Base-by-base conservation (phyloP, 305 asterid genomes). In the Fraxinus sp. region DNA sequence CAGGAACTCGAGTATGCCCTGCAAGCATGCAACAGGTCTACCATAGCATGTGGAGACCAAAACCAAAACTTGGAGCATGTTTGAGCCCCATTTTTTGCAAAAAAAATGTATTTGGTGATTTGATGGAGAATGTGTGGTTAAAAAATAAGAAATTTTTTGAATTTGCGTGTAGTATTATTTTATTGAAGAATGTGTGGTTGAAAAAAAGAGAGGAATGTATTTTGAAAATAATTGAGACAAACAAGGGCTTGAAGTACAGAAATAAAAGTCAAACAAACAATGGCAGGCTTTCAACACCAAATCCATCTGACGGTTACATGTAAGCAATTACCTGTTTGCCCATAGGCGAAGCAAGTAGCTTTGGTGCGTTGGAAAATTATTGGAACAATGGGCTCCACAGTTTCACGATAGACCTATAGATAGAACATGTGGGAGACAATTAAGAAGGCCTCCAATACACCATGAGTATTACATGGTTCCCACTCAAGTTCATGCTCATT, bases 281-380 rank as follows among this genome's bases (percentile, higher is more conserved):
- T 22, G 30, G 16, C 71, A 62, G 24, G 71, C 71, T 62, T 62
- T 18, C 71, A 20, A 62, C 16, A 22, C 14, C 71, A 62, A 18
- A 16, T 62, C 4, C 71, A 20, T 62, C 71, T 22, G 71, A 62
- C 14, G 10, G 20, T 62, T 62, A 59, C 11, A 7, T 22, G 11
- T 8, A 71, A 81, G 79, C 64, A n/a, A 81, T 75, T 83, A 93
- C 99, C 99, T 87, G 99, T 97, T 90, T 97, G 99, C 52, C 99
- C 99, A 92, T 97, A 97, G 28, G 99, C 99, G 59, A 97, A 97
- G 91, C 99, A 97, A 82, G 99, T 97, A 74, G 99, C 99, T 92
- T 97, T 97, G 73, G 98, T 92, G 80, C 98, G 98, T 82, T 97
- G 97, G 86, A 97, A 97, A 85, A 97, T 97, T 66, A 95, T 97